Evolutionary conservation across 2,329 filamentous ascomycete genomes (phyloP).

Genomic region (Calonectria crousiana): DNA sequence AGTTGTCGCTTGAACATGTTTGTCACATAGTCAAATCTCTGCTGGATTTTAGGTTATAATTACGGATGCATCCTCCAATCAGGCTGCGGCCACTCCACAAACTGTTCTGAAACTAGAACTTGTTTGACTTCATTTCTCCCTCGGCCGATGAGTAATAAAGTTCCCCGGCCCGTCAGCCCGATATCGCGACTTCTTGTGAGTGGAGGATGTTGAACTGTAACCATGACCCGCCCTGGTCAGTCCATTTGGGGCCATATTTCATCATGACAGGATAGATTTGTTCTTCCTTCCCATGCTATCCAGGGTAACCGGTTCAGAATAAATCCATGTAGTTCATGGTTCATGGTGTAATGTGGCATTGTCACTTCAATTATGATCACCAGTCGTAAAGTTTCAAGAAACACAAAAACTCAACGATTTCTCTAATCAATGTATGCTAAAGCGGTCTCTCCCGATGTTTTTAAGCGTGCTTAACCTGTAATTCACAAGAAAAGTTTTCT

Average conservation of each 20-base stretch:
- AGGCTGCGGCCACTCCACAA: constrained; percentile 34
- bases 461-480: constrained; percentile 23
- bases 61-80: constrained; percentile 36
- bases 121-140: constrained; percentile 37
- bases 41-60: constrained; percentile 34
- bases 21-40: constrained; percentile 23
- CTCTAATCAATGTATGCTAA: neutral
- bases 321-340: constrained; percentile 5
- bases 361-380: neutral
- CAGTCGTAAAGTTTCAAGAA: neutral
- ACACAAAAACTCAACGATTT: constrained; percentile 29
- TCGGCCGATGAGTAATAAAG: constrained; percentile 37
- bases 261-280: constrained; percentile 33
- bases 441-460: constrained; percentile 25
- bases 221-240: constrained; percentile 27
- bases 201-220: constrained; percentile 40
- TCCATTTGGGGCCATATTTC: constrained; percentile 33
- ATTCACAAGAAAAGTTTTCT: constrained; percentile 26
- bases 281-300: constrained; percentile 30
- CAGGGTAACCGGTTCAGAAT: neutral
- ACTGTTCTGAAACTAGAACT: constrained; percentile 42
- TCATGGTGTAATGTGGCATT: constrained; percentile 17
- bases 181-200: constrained; percentile 36
- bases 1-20: constrained; percentile 20
- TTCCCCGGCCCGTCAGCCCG: constrained; percentile 37